Evolutionary conservation across 345 rosid species (phyloP).

Genomic region (Chamaenerion angustifolium): DNA sequence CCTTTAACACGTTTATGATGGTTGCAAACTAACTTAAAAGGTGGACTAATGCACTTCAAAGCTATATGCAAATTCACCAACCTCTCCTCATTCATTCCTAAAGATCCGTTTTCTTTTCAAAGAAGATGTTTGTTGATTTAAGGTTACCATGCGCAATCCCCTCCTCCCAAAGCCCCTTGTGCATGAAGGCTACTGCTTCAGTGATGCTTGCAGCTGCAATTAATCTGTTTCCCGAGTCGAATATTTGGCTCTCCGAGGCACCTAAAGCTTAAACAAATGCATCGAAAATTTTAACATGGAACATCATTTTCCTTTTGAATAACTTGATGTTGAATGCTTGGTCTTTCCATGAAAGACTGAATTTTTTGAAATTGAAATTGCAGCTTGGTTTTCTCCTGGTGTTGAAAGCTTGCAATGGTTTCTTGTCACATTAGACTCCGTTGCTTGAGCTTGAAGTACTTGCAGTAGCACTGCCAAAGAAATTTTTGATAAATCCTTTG

Average conservation of each 20-base stretch:
- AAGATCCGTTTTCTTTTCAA: conserved; percentile 8
- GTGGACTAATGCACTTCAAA: conserved; percentile 9
- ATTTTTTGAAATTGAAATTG: too few species aligned
- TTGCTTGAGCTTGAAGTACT: too few species aligned
- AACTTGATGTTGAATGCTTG: too few species aligned
- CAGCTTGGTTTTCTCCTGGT: too few species aligned
- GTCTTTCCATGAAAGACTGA: too few species aligned
- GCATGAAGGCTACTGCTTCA: conserved; percentile 11
- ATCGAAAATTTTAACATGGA: background rate
- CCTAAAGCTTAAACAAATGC: too few species aligned
- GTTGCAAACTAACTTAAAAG: background rate
- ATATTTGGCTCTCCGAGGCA: background rate
- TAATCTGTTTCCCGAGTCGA: conserved; percentile 13
- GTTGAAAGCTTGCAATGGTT: too few species aligned
- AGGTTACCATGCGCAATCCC: conserved; percentile 15
- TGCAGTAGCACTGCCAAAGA: too few species aligned
- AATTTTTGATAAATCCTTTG: too few species aligned
- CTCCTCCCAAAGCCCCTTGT: conserved; percentile 8
- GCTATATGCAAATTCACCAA: conserved; percentile 14
- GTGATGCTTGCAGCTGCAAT: conserved; percentile 7
- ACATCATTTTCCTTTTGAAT: too few species aligned
- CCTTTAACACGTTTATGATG: conserved; percentile 9
- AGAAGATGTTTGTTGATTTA: conserved; percentile 13
- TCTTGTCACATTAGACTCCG: too few species aligned
- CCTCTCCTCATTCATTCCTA: conserved; percentile 6